Base-by-base conservation (phyloP, 192 early-diverging fungal species). In the Cetraspora pellucida region DNA sequence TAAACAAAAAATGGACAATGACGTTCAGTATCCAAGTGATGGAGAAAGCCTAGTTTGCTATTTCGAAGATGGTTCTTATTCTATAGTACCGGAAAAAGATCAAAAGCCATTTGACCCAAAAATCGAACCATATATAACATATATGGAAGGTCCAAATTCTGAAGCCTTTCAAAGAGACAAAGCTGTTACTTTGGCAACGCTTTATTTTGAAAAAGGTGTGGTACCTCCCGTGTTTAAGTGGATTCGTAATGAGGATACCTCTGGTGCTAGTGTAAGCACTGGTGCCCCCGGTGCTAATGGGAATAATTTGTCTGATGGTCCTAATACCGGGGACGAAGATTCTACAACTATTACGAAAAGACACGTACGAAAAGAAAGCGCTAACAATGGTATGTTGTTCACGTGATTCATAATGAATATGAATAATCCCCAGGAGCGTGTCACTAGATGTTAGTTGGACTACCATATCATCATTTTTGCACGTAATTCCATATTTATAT, bases 41-140 rank as follows among this genome's bases (percentile, higher is more conserved):
- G 85, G 87, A 47, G 87, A 89, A 79, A 83, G 81, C 31, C 81
- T 89, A 30, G 88, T 89, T 14, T 87, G 86, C 75, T 89, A 89
- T 74, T 89, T 89, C 79, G 88, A 89, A 79, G 88, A 89, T 57
- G 88, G 79, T 16, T 89, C 87, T 6, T 89, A 77, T 69, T 77
- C 76, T 3, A 72, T 59, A 25, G 76, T 77, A 44, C 23, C 76
- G 10, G 76, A 77, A 70, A 52, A 69, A 54, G 76, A 54, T 55
- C 68, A 46, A 44, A 11, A n/a, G 14, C 65, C 76, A 16, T 77
- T 77, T 58, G 76, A 77, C 19, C 64, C 76, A 43, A 30, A 54
- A 8, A 11, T 17, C 58, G 11, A 6, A 17, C 76, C 76, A 16
- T 77, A 86, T 49, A 88, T 81, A 55, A 78, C 72, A 2, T 88